These are phyloP conservation scores for Rhizopus arrhizus DNA, from an alignment of 371 early-diverging fungal genomes.

Conservation along the genomic window DNA sequence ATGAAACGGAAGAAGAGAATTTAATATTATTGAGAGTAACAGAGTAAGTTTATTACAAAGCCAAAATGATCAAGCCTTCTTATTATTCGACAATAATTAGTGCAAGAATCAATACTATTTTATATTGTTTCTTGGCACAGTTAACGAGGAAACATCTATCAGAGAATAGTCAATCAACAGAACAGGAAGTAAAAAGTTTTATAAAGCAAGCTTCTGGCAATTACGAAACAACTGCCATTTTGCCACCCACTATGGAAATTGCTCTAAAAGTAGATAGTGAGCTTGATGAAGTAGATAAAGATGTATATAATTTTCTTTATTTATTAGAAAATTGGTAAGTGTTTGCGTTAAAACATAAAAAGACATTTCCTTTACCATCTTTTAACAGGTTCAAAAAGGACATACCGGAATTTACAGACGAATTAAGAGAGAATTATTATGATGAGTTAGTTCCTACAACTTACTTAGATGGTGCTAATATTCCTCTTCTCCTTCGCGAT, in stretches of 20 bases:
- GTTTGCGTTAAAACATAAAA: neutral
- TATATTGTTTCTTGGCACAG: neutral
- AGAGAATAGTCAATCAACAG: neutral
- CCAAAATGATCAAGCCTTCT: neutral
- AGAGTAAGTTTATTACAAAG: slow-evolving; percentile 17
- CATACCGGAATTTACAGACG: neutral
- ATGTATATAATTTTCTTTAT: slow-evolving; percentile 7
- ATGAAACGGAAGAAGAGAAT: slow-evolving; percentile 10
- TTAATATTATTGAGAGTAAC: slow-evolving; percentile 10
- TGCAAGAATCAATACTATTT: neutral
- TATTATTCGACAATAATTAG: neutral
- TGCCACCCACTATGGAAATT: neutral
- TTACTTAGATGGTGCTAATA: neutral
- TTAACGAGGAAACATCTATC: neutral
- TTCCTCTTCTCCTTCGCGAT: neutral
- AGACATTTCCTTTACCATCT: neutral
- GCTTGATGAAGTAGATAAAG: neutral
- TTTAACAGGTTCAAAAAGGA: slow-evolving; percentile 1
- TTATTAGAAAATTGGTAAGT: neutral
- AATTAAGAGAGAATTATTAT: neutral
- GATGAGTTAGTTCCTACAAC: neutral
- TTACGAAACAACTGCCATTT: neutral
- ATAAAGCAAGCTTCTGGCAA: neutral
- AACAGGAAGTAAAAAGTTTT: neutral
- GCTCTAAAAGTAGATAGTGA: neutral